These are phyloP conservation scores for Suillus brevipes DNA, from an alignment of 768 basidiomycete genomes.

Conservation along the genomic window DNA sequence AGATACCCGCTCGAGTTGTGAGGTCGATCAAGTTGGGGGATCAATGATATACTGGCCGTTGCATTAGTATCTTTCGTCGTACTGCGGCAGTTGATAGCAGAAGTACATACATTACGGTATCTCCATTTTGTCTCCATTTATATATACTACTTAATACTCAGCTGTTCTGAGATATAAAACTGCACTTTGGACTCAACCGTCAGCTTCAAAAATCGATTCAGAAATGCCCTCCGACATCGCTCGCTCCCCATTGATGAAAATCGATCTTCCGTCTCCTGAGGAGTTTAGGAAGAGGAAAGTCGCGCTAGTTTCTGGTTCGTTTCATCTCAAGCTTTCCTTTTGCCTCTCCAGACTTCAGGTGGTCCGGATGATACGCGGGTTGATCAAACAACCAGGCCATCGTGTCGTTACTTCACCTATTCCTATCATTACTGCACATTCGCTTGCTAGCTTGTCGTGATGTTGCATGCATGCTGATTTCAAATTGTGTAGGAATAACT, in stretches of 20 bases:
- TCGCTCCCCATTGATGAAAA: constrained; percentile 42
- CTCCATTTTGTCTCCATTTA: neutral
- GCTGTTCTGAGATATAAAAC: neutral
- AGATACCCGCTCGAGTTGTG: neutral
- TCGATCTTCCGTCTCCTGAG: constrained; percentile 67
- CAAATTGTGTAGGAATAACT: constrained; percentile 69
- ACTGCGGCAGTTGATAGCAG: neutral
- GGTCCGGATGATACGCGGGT: neutral
- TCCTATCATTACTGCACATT: constrained; percentile 3
- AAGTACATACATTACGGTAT: neutral
- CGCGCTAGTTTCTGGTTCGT: constrained; percentile 84
- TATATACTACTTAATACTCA: neutral
- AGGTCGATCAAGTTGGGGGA: neutral
- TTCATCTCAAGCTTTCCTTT: constrained; percentile 5
- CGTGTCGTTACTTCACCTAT: neutral
- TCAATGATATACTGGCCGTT: neutral
- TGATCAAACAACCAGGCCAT: neutral
- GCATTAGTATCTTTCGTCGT: too few species aligned
- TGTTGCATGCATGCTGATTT: neutral
- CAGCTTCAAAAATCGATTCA: too few species aligned
- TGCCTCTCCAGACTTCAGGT: constrained; percentile 3
- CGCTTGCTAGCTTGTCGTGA: neutral
- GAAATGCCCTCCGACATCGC: constrained; percentile 4
- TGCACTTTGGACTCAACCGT: neutral
- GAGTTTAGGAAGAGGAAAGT: constrained; percentile 91